These are phyloP conservation scores for Trichosporon coremiiforme DNA, from an alignment of 1,284 basidiomycete genomes.

Conservation along the genomic window DNA sequence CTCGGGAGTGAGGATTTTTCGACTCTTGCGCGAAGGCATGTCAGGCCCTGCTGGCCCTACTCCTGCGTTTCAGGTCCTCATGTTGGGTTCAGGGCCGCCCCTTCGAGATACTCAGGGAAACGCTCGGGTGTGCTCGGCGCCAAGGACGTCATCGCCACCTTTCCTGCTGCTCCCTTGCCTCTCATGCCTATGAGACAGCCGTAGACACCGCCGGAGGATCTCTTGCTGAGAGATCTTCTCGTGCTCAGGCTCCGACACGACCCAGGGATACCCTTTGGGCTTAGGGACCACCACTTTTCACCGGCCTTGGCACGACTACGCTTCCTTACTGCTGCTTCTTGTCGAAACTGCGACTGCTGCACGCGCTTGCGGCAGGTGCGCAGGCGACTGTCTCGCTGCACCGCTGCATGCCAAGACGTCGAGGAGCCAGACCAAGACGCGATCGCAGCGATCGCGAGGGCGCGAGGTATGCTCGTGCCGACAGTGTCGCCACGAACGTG, in stretches of 20 bases:
- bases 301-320: background rate
- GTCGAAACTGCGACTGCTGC: background rate
- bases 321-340: background rate
- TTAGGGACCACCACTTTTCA: background rate
- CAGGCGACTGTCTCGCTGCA: background rate
- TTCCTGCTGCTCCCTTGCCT: background rate
- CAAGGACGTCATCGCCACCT: slow-evolving; percentile 4
- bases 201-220: background rate
- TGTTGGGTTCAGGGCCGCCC: background rate
- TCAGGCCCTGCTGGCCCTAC: no score
- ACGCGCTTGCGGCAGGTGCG: no score
- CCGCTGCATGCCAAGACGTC: background rate
- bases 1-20: background rate
- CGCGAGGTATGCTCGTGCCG: no score
- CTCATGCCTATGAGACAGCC: background rate
- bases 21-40: background rate
- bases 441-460: background rate
- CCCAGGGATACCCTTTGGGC: no score
- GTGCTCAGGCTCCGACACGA: no score
- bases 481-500: background rate
- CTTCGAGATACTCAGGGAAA: background rate
- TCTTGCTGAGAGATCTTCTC: background rate
- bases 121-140: background rate
- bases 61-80: background rate
- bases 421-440: background rate